phyloP scores from a whole-genome alignment of 805 yeast genomes.

The Metschnikowia chrysomelidarum region DNA sequence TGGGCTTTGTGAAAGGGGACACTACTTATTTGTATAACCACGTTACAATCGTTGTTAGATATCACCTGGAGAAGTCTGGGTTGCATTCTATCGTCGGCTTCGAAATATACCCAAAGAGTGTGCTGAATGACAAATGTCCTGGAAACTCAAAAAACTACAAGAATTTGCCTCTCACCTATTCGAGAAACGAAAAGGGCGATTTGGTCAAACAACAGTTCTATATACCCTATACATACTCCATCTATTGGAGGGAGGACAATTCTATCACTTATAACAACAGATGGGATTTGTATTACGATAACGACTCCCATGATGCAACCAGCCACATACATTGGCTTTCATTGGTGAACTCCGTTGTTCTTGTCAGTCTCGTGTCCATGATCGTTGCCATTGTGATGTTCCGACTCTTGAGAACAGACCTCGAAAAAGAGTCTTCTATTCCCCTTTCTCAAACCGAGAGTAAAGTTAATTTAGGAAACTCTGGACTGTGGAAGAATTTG shows the following conservation, averaged over 20 bases:
- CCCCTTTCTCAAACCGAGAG: constrained; percentile 15
- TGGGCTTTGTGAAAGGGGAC: constrained; percentile 67
- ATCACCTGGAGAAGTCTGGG: constrained; percentile 45
- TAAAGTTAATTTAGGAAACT: constrained; percentile 1
- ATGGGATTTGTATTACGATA: constrained; percentile 69
- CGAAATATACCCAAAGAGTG: constrained; percentile 86
- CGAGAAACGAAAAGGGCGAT: constrained; percentile 24
- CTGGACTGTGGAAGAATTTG: constrained; percentile 49
- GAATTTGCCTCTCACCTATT: constrained; percentile 51
- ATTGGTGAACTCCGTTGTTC: constrained; percentile 64
- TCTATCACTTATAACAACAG: constrained; percentile 63
- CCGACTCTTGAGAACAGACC: constrained; percentile 52
- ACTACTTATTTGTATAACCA: constrained; percentile 69
- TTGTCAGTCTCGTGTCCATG: constrained; percentile 58
- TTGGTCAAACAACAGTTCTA: constrained; percentile 28
- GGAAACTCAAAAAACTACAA: constrained; percentile 63
- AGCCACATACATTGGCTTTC: constrained; percentile 74
- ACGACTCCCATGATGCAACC: constrained; percentile 44
- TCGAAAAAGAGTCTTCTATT: constrained; percentile 33
- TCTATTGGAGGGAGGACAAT: constrained; percentile 83
- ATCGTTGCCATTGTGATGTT: constrained; percentile 64
- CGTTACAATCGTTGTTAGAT: constrained; percentile 75
- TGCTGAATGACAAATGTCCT: constrained; percentile 65
- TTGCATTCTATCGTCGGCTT: constrained; percentile 74
- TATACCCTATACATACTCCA: constrained; percentile 80